Evolutionary conservation across 2,329 filamentous ascomycete genomes (phyloP).

Genomic region (Ciborinia camelliae): DNA sequence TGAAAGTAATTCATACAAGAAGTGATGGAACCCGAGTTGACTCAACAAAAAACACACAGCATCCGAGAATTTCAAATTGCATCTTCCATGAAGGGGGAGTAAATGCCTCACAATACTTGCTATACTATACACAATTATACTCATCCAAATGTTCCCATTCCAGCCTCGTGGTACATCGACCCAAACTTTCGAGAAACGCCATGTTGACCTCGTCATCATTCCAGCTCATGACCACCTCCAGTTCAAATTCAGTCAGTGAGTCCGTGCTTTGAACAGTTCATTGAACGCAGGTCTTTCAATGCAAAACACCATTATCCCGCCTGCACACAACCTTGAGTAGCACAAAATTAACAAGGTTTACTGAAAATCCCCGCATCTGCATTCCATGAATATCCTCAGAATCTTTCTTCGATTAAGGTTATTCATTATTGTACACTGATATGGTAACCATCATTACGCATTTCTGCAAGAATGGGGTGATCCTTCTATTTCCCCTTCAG

Average conservation of each 20-base stretch:
- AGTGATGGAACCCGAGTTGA: not conserved
- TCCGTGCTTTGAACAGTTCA: not conserved
- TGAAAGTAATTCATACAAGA: not conserved
- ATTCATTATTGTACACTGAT: not conserved
- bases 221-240: not conserved
- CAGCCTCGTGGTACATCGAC: constrained; percentile 11
- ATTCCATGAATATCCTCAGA: not conserved
- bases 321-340: not conserved
- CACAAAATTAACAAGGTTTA: not conserved
- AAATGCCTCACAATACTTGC: constrained; percentile 11
- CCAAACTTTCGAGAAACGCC: constrained; percentile 1
- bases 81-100: not conserved
- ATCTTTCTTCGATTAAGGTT: constrained; percentile 2
- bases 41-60: not conserved
- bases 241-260: not conserved
- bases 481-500: not conserved
- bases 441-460: not conserved
- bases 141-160: not conserved
- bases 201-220: not conserved
- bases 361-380: not conserved
- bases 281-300: not conserved
- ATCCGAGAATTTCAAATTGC: not conserved
- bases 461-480: not conserved
- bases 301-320: not conserved
- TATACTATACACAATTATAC: not conserved